These are phyloP conservation scores for Solanum piurae DNA, from an alignment of 257 asterid species.

Conservation along the genomic window DNA sequence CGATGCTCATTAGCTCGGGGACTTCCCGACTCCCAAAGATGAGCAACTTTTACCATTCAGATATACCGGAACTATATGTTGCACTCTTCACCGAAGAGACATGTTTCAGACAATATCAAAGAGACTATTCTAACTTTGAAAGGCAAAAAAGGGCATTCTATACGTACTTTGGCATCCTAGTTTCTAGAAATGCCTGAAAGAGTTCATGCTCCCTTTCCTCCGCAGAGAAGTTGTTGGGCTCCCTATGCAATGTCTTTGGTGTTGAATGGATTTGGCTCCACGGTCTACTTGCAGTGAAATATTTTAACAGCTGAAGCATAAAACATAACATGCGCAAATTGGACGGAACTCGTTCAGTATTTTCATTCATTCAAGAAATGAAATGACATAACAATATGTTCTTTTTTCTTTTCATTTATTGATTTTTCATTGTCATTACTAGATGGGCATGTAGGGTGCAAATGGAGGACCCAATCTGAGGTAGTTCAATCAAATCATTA, in stretches of 20 bases:
- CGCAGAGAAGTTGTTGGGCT: slow-evolving; percentile 32
- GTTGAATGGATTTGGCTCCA: slow-evolving; percentile 44
- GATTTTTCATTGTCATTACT: not conserved
- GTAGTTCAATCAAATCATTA: not conserved
- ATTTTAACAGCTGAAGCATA: slow-evolving; percentile 39
- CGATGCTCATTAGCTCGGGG: not conserved
- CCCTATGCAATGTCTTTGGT: slow-evolving; percentile 23
- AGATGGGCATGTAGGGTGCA: not conserved
- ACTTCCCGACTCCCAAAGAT: not conserved
- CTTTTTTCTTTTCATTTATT: not conserved
- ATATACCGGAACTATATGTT: not conserved
- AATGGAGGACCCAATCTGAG: not conserved
- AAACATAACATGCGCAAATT: not conserved
- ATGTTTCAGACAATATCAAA: not conserved
- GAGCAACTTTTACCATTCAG: not conserved
- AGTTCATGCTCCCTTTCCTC: slow-evolving; percentile 47
- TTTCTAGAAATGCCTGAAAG: slow-evolving; percentile 26
- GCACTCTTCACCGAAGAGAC: not conserved
- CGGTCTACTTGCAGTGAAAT: slow-evolving; percentile 48
- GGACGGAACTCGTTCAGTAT: not conserved
- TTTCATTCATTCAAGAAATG: not conserved
- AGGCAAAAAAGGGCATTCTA: not conserved
- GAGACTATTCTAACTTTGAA: not conserved
- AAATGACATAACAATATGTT: not conserved
- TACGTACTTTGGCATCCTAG: slow-evolving; percentile 50